Percentiles rank a stretch among this genome's conserved stretches.
Conservation (phyloP, 2,329 filamentous ascomycete species). For the Fusarium goolgardi region DNA sequence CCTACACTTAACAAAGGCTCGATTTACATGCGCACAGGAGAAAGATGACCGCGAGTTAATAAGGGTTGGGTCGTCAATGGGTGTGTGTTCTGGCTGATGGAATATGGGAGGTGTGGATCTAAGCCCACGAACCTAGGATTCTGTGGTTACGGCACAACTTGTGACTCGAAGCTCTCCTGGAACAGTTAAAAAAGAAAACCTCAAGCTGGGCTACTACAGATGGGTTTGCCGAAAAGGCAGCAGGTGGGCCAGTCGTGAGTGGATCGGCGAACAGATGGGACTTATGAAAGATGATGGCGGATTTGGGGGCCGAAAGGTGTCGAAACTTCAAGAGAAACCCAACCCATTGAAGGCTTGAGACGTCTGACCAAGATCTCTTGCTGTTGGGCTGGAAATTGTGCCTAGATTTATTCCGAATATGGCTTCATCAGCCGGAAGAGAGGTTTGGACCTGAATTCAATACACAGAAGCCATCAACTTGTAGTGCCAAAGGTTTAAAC, state of each 20-base stretch:
- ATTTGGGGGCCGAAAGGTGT: slow-evolving; percentile 30
- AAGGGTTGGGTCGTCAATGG: slow-evolving; percentile 31
- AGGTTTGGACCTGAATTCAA: slow-evolving; percentile 12
- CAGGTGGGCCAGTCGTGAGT: slow-evolving; percentile 41
- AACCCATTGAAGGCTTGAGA: neutral
- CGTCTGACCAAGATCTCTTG: slow-evolving; percentile 13
- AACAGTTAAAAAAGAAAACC: slow-evolving; percentile 14
- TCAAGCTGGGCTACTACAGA: slow-evolving; percentile 6
- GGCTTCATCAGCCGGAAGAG: slow-evolving; percentile 4
- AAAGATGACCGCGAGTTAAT: slow-evolving; percentile 11
- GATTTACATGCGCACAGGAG: slow-evolving; percentile 9
- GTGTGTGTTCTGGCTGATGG: slow-evolving; percentile 27
- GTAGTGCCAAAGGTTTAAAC: slow-evolving; percentile 15
- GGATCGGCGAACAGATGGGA: slow-evolving; percentile 32
- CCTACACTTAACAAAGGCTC: neutral
- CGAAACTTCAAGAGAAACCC: neutral
- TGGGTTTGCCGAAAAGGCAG: slow-evolving; percentile 30
- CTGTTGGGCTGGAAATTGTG: slow-evolving; percentile 2
- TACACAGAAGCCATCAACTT: slow-evolving; percentile 17
- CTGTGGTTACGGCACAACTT: slow-evolving; percentile 42
- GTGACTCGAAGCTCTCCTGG: slow-evolving; percentile 31
- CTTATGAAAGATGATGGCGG: slow-evolving; percentile 19
- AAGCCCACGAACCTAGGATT: slow-evolving; percentile 23
- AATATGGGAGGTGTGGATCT: slow-evolving; percentile 36
- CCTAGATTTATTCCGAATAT: slow-evolving; percentile 9